Conservation (phyloP, 1,284 basidiomycete genomes). For the Leccinum fallax region DNA sequence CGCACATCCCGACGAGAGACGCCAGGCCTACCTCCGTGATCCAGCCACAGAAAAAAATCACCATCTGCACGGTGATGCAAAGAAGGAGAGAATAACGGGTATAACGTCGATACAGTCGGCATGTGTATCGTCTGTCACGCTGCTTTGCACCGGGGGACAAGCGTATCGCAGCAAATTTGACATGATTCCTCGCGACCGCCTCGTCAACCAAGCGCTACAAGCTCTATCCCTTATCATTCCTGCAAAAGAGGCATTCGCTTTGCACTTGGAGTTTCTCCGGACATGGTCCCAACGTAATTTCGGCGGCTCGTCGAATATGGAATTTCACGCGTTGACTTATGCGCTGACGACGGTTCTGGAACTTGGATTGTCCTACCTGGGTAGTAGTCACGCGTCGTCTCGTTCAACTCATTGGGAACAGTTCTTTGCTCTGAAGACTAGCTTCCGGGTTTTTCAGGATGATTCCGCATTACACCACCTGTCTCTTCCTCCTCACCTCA, state of each 20-base stretch:
- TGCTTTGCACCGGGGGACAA: conserved; percentile 52
- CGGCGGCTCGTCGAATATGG: conserved; percentile 45
- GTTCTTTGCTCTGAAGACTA: conserved; percentile 39
- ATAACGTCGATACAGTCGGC: conserved; percentile 44
- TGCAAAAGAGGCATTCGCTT: conserved; percentile 50
- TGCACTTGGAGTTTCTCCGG: conserved; percentile 62
- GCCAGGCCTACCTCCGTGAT: too few species aligned
- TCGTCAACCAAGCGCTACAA: conserved; percentile 63
- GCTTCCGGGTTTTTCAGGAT: conserved; percentile 53
- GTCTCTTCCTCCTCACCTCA: conserved; percentile 39
- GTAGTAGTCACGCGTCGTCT: conserved; percentile 4
- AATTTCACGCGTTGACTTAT: conserved; percentile 56
- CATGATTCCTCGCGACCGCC: conserved; percentile 48
- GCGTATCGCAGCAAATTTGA: conserved; percentile 49
- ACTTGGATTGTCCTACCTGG: conserved; percentile 34
- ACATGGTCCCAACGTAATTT: conserved; percentile 52
- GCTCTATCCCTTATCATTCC: conserved; percentile 64
- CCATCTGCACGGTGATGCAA: not conserved
- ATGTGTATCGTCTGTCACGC: conserved; percentile 46
- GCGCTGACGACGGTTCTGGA: conserved; percentile 56
- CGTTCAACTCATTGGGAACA: conserved; percentile 29
- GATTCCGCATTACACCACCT: conserved; percentile 57
- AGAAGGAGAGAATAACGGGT: conserved; percentile 29
- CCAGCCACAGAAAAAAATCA: too few species aligned
- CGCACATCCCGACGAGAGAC: too few species aligned